Conservation (phyloP, 768 basidiomycete genomes). For the Leucocoprinus birnbaumii region DNA sequence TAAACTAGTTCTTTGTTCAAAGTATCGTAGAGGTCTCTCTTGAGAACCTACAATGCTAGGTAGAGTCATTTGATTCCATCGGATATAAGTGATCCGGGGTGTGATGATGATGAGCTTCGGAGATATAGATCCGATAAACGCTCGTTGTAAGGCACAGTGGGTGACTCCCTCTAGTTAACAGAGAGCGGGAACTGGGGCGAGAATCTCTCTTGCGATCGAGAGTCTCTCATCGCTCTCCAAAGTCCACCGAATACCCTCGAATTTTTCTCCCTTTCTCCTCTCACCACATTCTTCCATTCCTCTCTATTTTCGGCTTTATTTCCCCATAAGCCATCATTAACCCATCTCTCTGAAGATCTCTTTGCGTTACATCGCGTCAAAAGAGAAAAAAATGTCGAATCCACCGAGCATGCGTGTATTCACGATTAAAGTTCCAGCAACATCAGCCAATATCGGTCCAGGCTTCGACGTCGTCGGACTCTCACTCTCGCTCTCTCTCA, state of each 20-base stretch:
- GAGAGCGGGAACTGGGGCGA: too few relatives aligned
- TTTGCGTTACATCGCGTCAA: neutral
- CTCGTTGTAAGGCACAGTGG: too few relatives aligned
- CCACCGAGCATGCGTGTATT: conserved; percentile 31
- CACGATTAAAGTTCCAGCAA: conserved; percentile 88
- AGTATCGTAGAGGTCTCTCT: too few relatives aligned
- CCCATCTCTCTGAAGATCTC: too few relatives aligned
- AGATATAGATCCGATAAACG: neutral
- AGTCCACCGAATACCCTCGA: too few relatives aligned
- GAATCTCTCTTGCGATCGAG: too few relatives aligned
- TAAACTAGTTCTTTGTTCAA: neutral
- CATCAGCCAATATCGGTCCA: conserved; percentile 97
- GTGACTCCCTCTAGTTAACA: too few relatives aligned
- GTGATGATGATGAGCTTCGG: neutral
- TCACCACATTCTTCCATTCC: neutral
- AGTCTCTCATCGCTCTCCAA: too few relatives aligned
- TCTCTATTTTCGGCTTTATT: conserved; percentile 2
- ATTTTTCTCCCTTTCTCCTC: too few relatives aligned
- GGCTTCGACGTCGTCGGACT: conserved; percentile 99
- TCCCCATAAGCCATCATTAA: too few relatives aligned
- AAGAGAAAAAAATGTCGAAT: conserved; percentile 1
- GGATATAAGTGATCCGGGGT: conserved; percentile 2
- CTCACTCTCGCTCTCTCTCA: conserved; percentile 84
- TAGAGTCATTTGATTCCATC: neutral
- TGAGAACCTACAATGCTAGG: too few relatives aligned